phyloP scores from a whole-genome alignment of 1,284 basidiomycete genomes.

The Grifola frondosa region DNA sequence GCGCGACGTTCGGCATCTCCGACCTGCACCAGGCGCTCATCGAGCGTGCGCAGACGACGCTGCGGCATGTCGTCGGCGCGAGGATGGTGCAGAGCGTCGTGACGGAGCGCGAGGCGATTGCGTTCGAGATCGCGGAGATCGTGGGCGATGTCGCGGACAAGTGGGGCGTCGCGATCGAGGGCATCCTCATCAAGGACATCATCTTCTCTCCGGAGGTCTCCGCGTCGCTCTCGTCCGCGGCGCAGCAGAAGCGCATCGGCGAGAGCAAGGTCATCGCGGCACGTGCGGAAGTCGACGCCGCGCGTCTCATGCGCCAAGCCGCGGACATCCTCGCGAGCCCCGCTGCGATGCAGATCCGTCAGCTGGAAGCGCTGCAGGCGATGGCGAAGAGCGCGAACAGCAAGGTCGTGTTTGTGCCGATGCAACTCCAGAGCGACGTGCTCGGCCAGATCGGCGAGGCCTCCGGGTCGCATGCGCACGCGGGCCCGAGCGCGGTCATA shows the following conservation, averaged over 20 bases:
- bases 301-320: slow-evolving; percentile 91
- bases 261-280: slow-evolving; percentile 97
- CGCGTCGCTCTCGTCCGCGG: slow-evolving; percentile 88
- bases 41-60: slow-evolving; percentile 94
- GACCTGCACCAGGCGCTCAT: slow-evolving; percentile 86
- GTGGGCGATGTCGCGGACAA: slow-evolving; percentile 84
- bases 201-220: slow-evolving; percentile 92
- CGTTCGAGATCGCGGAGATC: slow-evolving; percentile 94
- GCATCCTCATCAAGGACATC: slow-evolving; percentile 93
- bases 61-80: slow-evolving; percentile 92
- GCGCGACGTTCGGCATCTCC: slow-evolving; percentile 89
- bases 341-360: slow-evolving; percentile 96
- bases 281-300: slow-evolving; percentile 92
- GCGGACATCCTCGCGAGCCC: slow-evolving; percentile 90
- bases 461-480: slow-evolving; percentile 35
- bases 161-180: slow-evolving; percentile 96
- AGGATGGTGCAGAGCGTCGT: slow-evolving; percentile 82
- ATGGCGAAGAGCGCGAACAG: slow-evolving; percentile 72
- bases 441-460: slow-evolving; percentile 42
- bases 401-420: slow-evolving; percentile 95
- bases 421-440: slow-evolving; percentile 81
- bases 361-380: slow-evolving; percentile 83
- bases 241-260: slow-evolving; percentile 93
- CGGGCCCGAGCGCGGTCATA: slow-evolving; percentile 20
- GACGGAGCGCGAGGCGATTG: slow-evolving; percentile 95